phyloP scores from a whole-genome alignment of 2,329 filamentous ascomycete genomes.

The Ambrosiella beaveri region DNA sequence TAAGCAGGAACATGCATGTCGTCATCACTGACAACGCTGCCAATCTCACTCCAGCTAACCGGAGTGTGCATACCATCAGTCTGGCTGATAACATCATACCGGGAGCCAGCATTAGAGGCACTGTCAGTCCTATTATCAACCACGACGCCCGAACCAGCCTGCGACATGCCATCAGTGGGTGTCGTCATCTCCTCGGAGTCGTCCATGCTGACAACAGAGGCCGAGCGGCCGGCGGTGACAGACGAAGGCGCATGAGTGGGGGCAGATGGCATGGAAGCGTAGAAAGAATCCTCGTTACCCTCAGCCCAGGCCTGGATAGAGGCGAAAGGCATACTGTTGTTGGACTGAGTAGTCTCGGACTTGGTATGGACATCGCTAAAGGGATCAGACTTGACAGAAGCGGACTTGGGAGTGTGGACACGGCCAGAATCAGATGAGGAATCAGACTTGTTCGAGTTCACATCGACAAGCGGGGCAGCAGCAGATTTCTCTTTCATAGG shows the following conservation, averaged over 20 bases:
- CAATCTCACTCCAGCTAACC: slow-evolving; percentile 47
- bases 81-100: slow-evolving; percentile 40
- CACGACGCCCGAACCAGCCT: slow-evolving; percentile 6
- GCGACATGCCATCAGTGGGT: slow-evolving; percentile 9
- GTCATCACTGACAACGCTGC: slow-evolving; percentile 42
- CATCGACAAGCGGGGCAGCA: slow-evolving; percentile 20
- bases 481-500: neutral
- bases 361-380: slow-evolving; percentile 6
- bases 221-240: slow-evolving; percentile 28
- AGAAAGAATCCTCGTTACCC: slow-evolving; percentile 35
- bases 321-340: slow-evolving; percentile 31
- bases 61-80: slow-evolving; percentile 43
- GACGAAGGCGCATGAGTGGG: slow-evolving; percentile 19
- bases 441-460: slow-evolving; percentile 1
- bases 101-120: slow-evolving; percentile 35
- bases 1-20: slow-evolving; percentile 16
- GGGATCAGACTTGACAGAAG: slow-evolving; percentile 7
- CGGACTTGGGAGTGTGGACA: slow-evolving; percentile 5
- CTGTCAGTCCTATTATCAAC: slow-evolving; percentile 29
- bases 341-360: neutral
- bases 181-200: slow-evolving; percentile 25
- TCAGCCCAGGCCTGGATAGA: slow-evolving; percentile 51
- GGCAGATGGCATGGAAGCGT: slow-evolving; percentile 40
- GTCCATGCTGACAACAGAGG: slow-evolving; percentile 28
- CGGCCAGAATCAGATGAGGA: slow-evolving; percentile 5